Conservation (phyloP, 306 rosid genomes). For the Malus sieversii region DNA sequence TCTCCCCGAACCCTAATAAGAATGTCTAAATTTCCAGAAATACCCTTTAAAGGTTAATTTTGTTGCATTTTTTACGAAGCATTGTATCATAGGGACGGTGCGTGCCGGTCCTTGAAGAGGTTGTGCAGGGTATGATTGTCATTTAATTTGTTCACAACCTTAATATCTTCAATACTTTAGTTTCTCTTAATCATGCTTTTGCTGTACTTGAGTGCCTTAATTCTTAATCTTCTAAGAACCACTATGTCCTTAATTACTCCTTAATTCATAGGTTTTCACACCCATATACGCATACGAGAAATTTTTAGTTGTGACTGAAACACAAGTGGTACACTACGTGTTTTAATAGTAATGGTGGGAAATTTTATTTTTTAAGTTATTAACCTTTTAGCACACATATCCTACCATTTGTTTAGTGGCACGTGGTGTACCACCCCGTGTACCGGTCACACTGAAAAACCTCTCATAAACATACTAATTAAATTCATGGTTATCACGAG, state of each 20-base stretch:
- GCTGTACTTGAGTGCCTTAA: constrained; percentile 22
- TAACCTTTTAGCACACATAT: too few relatives aligned
- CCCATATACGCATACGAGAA: not conserved
- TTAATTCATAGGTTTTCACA: not conserved
- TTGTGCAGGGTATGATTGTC: not conserved
- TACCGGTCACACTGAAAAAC: too few relatives aligned
- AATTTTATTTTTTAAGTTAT: too few relatives aligned
- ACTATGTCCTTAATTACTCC: not conserved
- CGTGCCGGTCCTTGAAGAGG: constrained; percentile 5
- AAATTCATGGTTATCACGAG: not conserved
- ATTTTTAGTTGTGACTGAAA: too few relatives aligned
- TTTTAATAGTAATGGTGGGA: too few relatives aligned
- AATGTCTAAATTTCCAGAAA: not conserved
- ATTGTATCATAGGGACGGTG: not conserved
- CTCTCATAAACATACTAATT: not conserved
- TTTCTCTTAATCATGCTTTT: constrained; percentile 15
- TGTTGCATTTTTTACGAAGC: not conserved
- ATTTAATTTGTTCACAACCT: not conserved
- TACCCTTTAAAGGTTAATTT: not conserved
- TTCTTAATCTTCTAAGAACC: not conserved
- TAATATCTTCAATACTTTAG: constrained; percentile 17
- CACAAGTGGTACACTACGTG: too few relatives aligned
- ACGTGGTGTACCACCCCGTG: too few relatives aligned
- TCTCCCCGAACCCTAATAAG: not conserved
- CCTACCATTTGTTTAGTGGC: too few relatives aligned